phyloP scores from a whole-genome alignment of 2,329 filamentous ascomycete genomes.

The Fusarium sulawesiense region DNA sequence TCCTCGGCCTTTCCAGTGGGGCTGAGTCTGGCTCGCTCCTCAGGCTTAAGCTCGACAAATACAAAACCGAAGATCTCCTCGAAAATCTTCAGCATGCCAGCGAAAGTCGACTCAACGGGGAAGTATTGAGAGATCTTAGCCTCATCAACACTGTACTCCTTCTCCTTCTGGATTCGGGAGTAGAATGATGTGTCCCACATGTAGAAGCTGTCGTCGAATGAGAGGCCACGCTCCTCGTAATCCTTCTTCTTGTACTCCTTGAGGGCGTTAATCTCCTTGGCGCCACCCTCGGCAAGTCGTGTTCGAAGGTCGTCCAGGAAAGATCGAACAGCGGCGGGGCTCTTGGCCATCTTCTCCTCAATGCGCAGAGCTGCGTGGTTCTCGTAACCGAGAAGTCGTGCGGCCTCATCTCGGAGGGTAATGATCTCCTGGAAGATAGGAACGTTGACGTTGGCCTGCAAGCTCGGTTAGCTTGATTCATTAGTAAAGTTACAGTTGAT shows the following conservation, averaged over 20 bases:
- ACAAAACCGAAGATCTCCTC: constrained; percentile 83
- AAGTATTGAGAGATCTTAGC: constrained; percentile 87
- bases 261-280: constrained; percentile 77
- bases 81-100: constrained; percentile 84
- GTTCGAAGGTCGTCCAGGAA: constrained; percentile 78
- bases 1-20: constrained; percentile 76
- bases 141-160: constrained; percentile 83
- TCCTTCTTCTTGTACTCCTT: constrained; percentile 79
- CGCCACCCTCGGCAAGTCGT: constrained; percentile 75
- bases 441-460: constrained; percentile 73
- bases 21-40: constrained; percentile 73
- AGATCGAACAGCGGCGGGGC: constrained; percentile 74
- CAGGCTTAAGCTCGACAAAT: constrained; percentile 77
- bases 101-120: constrained; percentile 77
- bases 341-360: constrained; percentile 89
- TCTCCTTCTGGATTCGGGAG: constrained; percentile 81
- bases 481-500: not conserved
- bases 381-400: constrained; percentile 79
- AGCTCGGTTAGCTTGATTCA: not conserved
- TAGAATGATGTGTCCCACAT: constrained; percentile 88
- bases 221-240: constrained; percentile 66
- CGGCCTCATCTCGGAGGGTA: constrained; percentile 80
- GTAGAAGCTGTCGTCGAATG: constrained; percentile 77
- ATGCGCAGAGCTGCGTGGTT: constrained; percentile 81
- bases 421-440: constrained; percentile 80